These are phyloP conservation scores for Tilletia caries DNA, from an alignment of 1,284 basidiomycete species.

Conservation along the genomic window DNA sequence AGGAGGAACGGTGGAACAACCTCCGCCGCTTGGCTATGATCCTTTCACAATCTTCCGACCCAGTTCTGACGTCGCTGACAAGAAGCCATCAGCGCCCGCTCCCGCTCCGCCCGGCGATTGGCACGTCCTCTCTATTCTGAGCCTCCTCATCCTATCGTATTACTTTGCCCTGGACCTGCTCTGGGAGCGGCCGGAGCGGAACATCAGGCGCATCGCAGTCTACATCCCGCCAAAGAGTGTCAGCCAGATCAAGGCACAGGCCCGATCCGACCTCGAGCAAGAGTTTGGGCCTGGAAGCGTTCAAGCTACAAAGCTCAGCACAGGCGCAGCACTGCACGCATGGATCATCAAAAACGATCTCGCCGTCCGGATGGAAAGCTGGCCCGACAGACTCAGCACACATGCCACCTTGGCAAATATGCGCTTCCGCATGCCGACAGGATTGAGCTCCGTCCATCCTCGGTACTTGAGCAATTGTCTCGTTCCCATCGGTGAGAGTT, in stretches of 20 bases:
- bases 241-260: background rate
- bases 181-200: background rate
- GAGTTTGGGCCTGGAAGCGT: background rate
- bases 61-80: background rate
- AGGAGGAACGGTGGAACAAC: background rate
- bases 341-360: slow-evolving; percentile 14
- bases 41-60: background rate
- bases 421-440: background rate
- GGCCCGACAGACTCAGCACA: background rate
- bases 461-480: background rate
- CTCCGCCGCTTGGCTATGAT: background rate
- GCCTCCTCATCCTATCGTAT: background rate
- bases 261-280: background rate
- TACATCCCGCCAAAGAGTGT: background rate
- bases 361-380: background rate
- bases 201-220: background rate
- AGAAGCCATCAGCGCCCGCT: background rate
- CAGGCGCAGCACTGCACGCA: background rate
- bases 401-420: slow-evolving; percentile 2
- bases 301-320: background rate
- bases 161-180: background rate
- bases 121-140: background rate
- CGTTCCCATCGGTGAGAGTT: background rate
- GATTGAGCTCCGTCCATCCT: background rate
- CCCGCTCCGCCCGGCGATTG: background rate